These are phyloP conservation scores for Hericium erinaceus DNA, from an alignment of 768 basidiomycete genomes.

Conservation along the genomic window DNA sequence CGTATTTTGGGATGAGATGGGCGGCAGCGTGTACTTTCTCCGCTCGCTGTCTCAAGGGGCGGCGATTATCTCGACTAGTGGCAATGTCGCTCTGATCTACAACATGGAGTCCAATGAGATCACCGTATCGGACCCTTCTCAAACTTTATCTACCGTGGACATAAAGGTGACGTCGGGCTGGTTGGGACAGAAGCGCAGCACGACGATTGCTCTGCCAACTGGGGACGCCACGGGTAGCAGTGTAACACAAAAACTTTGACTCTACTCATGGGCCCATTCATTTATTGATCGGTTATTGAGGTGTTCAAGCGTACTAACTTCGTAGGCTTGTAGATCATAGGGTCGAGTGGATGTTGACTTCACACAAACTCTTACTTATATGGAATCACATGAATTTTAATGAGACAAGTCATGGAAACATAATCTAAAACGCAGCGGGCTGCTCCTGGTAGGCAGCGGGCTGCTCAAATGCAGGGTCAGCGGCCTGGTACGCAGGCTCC, in stretches of 20 bases:
- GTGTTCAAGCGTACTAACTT: too few relatives aligned
- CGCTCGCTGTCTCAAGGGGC: slow-evolving; percentile 19
- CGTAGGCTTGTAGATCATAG: too few relatives aligned
- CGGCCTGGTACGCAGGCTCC: slow-evolving; percentile 22
- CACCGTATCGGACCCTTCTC: slow-evolving; percentile 60
- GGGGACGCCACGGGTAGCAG: slow-evolving; percentile 45
- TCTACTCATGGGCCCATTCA: too few relatives aligned
- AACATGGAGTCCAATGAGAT: slow-evolving; percentile 31
- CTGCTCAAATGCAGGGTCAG: slow-evolving; percentile 30
- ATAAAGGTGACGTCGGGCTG: slow-evolving; percentile 27
- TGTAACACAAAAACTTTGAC: slow-evolving; percentile 18
- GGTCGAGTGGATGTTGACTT: too few relatives aligned
- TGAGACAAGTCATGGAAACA: neutral
- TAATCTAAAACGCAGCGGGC: slow-evolving; percentile 37
- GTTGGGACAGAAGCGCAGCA: slow-evolving; percentile 15
- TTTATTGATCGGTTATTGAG: too few relatives aligned
- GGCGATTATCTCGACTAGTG: slow-evolving; percentile 28
- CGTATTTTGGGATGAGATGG: slow-evolving; percentile 47
- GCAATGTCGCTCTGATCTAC: slow-evolving; percentile 37
- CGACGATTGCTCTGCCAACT: slow-evolving; percentile 33
- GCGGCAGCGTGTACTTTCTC: slow-evolving; percentile 33
- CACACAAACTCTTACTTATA: neutral
- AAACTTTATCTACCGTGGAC: slow-evolving; percentile 30
- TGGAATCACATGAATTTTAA: too few relatives aligned
- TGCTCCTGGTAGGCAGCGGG: slow-evolving; percentile 5